Evolutionary conservation across 2,329 filamentous ascomycete species (phyloP), one percentile per base, ranked within the genome.

Genomic region (Thyridium curvatum): DNA sequence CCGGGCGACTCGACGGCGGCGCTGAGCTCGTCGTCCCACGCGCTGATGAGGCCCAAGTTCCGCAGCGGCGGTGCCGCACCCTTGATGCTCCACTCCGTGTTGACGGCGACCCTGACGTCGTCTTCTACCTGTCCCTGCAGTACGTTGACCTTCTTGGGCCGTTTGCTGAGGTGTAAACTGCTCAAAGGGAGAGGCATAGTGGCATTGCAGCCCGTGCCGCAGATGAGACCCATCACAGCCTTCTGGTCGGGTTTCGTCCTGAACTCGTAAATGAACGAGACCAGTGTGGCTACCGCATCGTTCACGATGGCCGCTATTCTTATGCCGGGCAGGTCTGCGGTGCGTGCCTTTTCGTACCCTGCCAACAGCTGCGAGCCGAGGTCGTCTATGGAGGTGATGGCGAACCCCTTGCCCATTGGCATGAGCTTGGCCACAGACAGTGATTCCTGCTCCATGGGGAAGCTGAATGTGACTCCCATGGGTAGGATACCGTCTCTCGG

Each of bases 61-160:
- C 71, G 67, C 39, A 91, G 64, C 1, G 86, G 83, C 7, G 71
- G 67, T n/a, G 79, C 79, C 3, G 85, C 79, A 7, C 86, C 86
- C 18, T 81, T 82, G 50, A 93, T 88, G 37, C 82, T 86, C 82
- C 84, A 90, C 60, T 93, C 86, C 0, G 86, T 91, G 54, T 91
- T 91, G 46, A 91, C 79, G 4, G 86, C 77, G 12, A 89, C 81
- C 47, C 77, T 81, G n/a, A 74, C 65, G 7, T 83, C 69, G 12
- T 68, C 62, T 2, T 67, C 47, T 41, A 62, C 58, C 45, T 61
- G 62, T 12, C 62, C 69, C 13, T 68, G 68, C 29, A 77, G 60
- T 7, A 70, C 59, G 43, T 66, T 66, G 34, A 78, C 61, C 32
- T 61, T 68, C 45, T 51, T 60, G 37, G 64, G 78, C 50, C 67